Base-by-base conservation (phyloP, 176 grass and related monocot genomes). In the Miscanthus lutarioriparius region DNA sequence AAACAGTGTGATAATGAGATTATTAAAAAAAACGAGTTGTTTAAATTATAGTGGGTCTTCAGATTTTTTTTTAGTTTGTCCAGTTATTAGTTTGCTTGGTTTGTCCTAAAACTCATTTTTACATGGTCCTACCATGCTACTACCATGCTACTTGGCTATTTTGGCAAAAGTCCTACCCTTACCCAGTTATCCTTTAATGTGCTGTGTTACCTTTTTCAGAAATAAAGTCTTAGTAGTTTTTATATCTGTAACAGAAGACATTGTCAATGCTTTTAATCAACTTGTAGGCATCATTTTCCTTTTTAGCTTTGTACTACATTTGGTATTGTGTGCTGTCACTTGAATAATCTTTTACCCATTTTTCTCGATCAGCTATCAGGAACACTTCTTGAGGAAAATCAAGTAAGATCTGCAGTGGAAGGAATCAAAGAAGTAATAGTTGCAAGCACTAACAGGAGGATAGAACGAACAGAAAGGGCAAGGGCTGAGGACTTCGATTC, bases 401-500 rank as follows among this genome's bases (percentile, higher is more conserved):
- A 95, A 66, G 93, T 95, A 64, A 88, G 82, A 90, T 61, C 76
- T 35, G 80, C 90, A 74, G 90, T 94, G 78, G 90, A 95, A 37
- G 87, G 86, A 74, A 86, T 95, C 70, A 95, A 95, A 84, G 85
- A 92, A 77, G 87, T 92, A 79, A 88, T 95, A 74, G 73, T 83
- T 45, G 79, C 90, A 49, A 92, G 93, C 38, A 58, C 78, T 64
- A 87, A 82, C 70, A 92, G 93, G 80, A 92, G 91, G 88, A 90
- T 74, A 67, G 90, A 92, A 78, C 86, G 93, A 53, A 82, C 85
- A 74, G 93, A 92, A 47, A 82, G 85, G 70, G 84, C 79, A 25
- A 88, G 81, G 41, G 87, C 90, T 27, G 90, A 95, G 58, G 90
- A 92, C 59, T 95, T 92, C 22, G 93, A 95, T 95, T 91, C 90